Evolutionary conservation across 2,329 filamentous ascomycete species (phyloP).

Genomic region (Aspergillus ochraceus): DNA sequence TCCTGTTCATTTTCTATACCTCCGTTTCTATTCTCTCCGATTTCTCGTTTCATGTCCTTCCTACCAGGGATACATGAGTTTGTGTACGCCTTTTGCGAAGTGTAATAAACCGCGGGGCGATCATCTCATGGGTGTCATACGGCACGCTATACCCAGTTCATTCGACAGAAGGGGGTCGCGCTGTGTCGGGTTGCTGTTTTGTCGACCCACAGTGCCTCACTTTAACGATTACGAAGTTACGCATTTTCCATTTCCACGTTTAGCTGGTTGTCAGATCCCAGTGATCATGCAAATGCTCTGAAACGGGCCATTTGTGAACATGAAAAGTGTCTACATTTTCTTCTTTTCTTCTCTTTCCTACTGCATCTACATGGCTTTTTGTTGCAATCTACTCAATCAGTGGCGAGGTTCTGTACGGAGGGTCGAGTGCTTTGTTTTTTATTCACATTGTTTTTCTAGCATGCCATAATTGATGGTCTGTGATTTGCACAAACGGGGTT

Average conservation of each 20-base stretch:
- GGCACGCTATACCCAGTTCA: background rate
- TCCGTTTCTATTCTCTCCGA: background rate
- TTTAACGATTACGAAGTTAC: constrained; percentile 17
- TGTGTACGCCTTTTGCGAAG: constrained; percentile 31
- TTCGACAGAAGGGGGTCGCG: background rate
- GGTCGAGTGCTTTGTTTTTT: background rate
- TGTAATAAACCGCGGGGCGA: constrained; percentile 35
- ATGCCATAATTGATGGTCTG: background rate
- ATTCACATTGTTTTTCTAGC: background rate
- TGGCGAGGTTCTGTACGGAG: constrained; percentile 1
- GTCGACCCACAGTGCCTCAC: constrained; percentile 1
- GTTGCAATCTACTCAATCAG: background rate
- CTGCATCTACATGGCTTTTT: background rate
- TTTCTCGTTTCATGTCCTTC: background rate
- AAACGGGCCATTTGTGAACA: background rate
- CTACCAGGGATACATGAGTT: constrained; percentile 7
- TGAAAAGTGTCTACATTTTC: background rate
- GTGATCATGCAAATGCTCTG: constrained; percentile 1
- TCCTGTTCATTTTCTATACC: background rate
- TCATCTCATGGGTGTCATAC: constrained; percentile 1
- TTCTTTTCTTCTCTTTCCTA: background rate
- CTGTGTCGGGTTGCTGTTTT: constrained; percentile 9
- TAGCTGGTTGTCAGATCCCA: constrained; percentile 1
- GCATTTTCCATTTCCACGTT: constrained; percentile 9
- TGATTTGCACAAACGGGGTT: background rate